Base-by-base conservation (phyloP, 441 rosid species). In the Cnidoscolus chayamansa region DNA sequence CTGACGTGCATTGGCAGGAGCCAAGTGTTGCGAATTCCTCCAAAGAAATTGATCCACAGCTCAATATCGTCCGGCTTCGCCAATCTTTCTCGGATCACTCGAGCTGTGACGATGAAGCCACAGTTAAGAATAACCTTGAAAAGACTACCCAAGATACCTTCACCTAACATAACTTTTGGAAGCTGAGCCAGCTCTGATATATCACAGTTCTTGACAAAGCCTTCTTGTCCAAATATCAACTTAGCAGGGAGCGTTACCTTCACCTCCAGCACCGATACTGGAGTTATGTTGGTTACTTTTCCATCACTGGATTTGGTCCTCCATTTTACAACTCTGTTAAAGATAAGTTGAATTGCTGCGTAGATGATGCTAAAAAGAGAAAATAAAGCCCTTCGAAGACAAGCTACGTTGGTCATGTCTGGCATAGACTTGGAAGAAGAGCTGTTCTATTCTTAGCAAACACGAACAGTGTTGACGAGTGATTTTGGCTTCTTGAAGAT, bases 71-170 rank as follows among this genome's bases (percentile, higher is more conserved):
- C 70, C 19, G 67, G 55, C 56, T 53, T 43, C 3, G 37, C 69
- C 65, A 75, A 11, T 12, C 70, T 76, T 37, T 70, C 76, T 70
- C 80, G 37, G 16, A 80, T 73, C 72, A 75, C 73, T 55, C 83
- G 57, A 63, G 80, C 54, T 0, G 81, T 73, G 12, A 75, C 43
- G 1, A 71, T 73, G 2, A 76, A 75, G 9, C 85, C 80, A 32
- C 78, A 79, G 9, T 80, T 60, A 31, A 77, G 83, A 55, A 82
- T 80, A 48, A 75, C 81, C 78, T 79, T 79, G 59, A 77, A 80
- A 68, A 82, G 68, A 16, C 80, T 72, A 62, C 81, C 85, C 17
- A 77, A 1, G 17, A 71, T 82, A 11, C 83, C 85, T 64, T 82
- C 83, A 31, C 85, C 85, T 0, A 82, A 78, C 77, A 77, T 63